Base-by-base conservation (phyloP, 2,329 filamentous ascomycete species). In the Dendrostoma leiphaemia region DNA sequence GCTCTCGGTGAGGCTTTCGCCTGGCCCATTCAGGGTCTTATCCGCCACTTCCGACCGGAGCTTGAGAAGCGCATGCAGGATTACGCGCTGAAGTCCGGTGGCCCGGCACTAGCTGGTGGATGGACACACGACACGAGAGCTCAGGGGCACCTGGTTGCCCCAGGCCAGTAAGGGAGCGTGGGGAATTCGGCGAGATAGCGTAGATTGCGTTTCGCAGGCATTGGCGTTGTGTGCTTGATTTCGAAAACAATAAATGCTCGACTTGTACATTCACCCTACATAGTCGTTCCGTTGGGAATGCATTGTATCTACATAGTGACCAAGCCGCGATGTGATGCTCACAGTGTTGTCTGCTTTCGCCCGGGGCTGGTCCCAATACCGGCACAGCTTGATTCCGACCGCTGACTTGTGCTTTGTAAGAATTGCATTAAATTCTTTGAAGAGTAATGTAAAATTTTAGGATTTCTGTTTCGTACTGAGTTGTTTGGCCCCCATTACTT, bases 11-110 rank as follows among this genome's bases (percentile, higher is more conserved):
- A 99, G 79, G 94, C 94, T 59, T 99, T 99, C 65, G 92, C 94
- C 60, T 99, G 94, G 94, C 94, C 94, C 60, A 88, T 99, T 62
- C 94, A 99, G 77, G 94, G 94, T 72, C 83, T 99, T 57, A 99
- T 99, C 74, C 88, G 94, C 67, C 94, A 99, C 77, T 99, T 99
- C 83, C 85, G 94, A 65, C 94, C 93, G 41, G 92, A 99, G 77
- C 80, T 99, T 48, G 92, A 97, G 82, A 89, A 87, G 49, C 85
- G 93, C 64, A 95, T 99, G 81, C 82, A 85, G 70, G 84, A 90
- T 64, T 94, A 89, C 69, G 83, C 89, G 19, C 72, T 85, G 68
- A 80, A 88, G 76, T 74, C 83, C 59, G 90, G 90, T 58, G 90
- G 90, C 32, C 73, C 84, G 66, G 80, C 90, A 41, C 78, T 92